phyloP scores from a whole-genome alignment of 257 asterid genomes.

The Verbascum thapsus region DNA sequence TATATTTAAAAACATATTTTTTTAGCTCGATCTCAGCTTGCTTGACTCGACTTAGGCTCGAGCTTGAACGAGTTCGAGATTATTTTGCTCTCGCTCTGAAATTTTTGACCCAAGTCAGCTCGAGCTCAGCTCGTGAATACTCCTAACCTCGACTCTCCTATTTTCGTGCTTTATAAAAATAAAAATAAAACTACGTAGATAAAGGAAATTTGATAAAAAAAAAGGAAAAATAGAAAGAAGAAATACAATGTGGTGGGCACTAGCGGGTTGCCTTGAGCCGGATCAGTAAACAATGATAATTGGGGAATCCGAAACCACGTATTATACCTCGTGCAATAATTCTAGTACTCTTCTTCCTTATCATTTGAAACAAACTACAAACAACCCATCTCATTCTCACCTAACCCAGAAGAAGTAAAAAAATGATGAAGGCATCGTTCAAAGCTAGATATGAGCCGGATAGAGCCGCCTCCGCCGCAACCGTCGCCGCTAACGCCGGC shows the following conservation, averaged over 20 bases:
- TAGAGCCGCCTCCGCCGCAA: constrained; percentile 65
- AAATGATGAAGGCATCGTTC: constrained; percentile 76
- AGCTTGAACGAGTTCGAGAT: too few species aligned
- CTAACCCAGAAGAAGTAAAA: constrained; percentile 26
- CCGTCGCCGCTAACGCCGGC: constrained; percentile 82
- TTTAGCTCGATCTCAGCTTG: too few species aligned
- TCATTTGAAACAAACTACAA: constrained; percentile 17
- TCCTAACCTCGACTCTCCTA: too few species aligned
- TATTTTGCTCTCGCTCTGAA: too few species aligned
- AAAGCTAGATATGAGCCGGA: constrained; percentile 78
- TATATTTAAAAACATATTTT: too few species aligned
- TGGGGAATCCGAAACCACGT: not conserved
- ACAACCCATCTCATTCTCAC: constrained; percentile 24
- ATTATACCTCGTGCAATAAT: constrained; percentile 25
- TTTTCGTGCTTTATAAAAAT: too few species aligned
- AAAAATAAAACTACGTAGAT: too few species aligned
- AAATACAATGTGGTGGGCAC: constrained; percentile 5
- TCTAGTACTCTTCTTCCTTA: constrained; percentile 21
- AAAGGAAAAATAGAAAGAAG: too few species aligned
- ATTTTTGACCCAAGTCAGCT: too few species aligned
- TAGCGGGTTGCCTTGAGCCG: constrained; percentile 10
- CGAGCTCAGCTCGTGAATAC: too few species aligned
- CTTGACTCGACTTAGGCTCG: too few species aligned
- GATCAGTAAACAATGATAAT: not conserved
- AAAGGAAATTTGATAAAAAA: too few species aligned